phyloP scores from a whole-genome alignment of 106 monocot genomes.

The Acanthochlamys bracteata region DNA sequence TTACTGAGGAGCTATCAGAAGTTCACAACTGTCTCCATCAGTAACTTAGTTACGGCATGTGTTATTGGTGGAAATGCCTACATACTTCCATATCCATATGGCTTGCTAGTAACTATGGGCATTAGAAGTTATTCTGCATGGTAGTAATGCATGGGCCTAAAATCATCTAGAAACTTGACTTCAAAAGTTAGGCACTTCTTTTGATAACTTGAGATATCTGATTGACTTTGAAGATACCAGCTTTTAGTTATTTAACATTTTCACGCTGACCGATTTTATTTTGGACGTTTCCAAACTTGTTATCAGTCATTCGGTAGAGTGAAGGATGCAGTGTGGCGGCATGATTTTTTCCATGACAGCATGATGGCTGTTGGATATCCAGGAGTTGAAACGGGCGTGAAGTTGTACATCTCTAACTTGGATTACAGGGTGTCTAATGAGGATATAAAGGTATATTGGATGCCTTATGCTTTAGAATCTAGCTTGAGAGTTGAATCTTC shows the following conservation, averaged over 20 bases:
- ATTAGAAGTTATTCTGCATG: constrained; percentile 8
- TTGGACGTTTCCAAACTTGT: constrained; percentile 33
- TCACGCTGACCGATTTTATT: constrained; percentile 32
- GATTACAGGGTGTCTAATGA: constrained; percentile 93
- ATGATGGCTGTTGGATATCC: constrained; percentile 57
- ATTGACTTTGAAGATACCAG: constrained; percentile 19
- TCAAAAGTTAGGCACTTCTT: neutral
- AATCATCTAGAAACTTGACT: neutral
- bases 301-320: constrained; percentile 81
- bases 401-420: constrained; percentile 92
- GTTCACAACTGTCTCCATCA: constrained; percentile 23
- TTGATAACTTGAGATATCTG: constrained; percentile 3
- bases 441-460: constrained; percentile 78
- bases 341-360: constrained; percentile 76
- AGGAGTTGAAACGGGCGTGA: constrained; percentile 59
- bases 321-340: constrained; percentile 54
- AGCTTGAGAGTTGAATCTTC: neutral
- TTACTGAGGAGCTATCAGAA: constrained; percentile 19
- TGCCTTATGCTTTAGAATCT: neutral
- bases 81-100: constrained; percentile 10
- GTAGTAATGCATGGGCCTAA: neutral
- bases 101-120: constrained; percentile 9
- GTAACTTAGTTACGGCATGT: constrained; percentile 25
- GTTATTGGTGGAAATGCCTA: constrained; percentile 39
- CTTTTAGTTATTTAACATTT: constrained; percentile 19